Evolutionary conservation across 306 rosid species (phyloP).

Genomic region (Malus asiatica): DNA sequence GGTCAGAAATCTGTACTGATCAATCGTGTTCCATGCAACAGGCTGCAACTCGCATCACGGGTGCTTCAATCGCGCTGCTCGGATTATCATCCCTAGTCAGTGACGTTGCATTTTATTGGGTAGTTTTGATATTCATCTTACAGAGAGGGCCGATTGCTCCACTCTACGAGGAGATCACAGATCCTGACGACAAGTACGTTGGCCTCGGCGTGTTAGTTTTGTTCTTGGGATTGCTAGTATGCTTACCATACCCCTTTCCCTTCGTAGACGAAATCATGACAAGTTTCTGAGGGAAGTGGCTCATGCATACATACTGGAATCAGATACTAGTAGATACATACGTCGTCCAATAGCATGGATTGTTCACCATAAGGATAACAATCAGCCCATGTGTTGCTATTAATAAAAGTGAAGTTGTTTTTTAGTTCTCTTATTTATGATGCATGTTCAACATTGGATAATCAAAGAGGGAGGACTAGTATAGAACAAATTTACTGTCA

Average conservation of each 20-base stretch:
- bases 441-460: not conserved
- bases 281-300: slow-evolving; percentile 24
- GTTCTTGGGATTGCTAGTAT: slow-evolving; percentile 80
- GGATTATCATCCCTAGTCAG: slow-evolving; percentile 67
- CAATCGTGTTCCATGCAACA: slow-evolving; percentile 23
- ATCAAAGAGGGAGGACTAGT: too few relatives aligned
- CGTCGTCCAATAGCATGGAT: not conserved
- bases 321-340: slow-evolving; percentile 1
- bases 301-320: not conserved
- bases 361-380: not conserved
- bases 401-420: not conserved
- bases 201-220: slow-evolving; percentile 72
- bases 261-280: slow-evolving; percentile 55
- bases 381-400: not conserved
- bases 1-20: not conserved
- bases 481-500: too few relatives aligned
- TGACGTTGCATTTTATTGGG: slow-evolving; percentile 99
- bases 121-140: slow-evolving; percentile 76
- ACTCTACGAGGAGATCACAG: slow-evolving; percentile 79
- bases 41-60: slow-evolving; percentile 81
- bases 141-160: slow-evolving; percentile 98
- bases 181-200: slow-evolving; percentile 72
- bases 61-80: slow-evolving; percentile 61
- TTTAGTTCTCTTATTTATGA: not conserved
- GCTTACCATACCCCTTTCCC: slow-evolving; percentile 94